These are phyloP conservation scores for Bretziella fagacearum DNA, from an alignment of 2,329 filamentous ascomycete genomes.

Conservation along the genomic window DNA sequence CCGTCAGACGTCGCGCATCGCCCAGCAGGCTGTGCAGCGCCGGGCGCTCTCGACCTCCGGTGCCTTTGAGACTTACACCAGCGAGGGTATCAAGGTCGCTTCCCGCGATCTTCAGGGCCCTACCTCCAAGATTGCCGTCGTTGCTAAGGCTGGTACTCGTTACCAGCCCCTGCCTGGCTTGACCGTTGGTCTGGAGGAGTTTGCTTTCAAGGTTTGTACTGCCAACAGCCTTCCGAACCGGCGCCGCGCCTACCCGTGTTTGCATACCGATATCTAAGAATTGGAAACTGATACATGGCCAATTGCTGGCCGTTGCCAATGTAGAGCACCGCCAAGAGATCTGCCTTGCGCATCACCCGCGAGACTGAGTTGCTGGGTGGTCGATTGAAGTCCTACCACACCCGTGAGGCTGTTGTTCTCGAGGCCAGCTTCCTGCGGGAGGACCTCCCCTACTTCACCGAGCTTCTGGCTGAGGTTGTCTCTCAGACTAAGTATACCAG, in stretches of 20 bases:
- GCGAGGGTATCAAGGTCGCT: slow-evolving; percentile 79
- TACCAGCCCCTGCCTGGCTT: slow-evolving; percentile 83
- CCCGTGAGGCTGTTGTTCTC: slow-evolving; percentile 80
- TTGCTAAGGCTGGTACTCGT: slow-evolving; percentile 86
- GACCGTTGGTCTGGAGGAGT: slow-evolving; percentile 78
- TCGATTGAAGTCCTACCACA: slow-evolving; percentile 73
- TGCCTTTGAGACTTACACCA: slow-evolving; percentile 74
- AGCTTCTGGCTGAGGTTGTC: slow-evolving; percentile 84
- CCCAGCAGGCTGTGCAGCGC: slow-evolving; percentile 30
- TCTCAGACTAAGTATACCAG: slow-evolving; percentile 72
- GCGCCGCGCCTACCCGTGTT: not conserved
- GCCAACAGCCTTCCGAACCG: slow-evolving; percentile 3
- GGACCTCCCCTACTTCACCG: slow-evolving; percentile 93
- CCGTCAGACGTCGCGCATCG: slow-evolving; percentile 39
- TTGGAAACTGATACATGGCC: slow-evolving; percentile 22
- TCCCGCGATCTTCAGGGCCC: slow-evolving; percentile 77
- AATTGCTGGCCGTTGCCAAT: slow-evolving; percentile 25
- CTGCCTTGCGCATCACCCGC: slow-evolving; percentile 79
- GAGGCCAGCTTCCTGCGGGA: slow-evolving; percentile 89
- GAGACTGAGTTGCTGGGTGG: slow-evolving; percentile 91
- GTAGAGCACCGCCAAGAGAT: slow-evolving; percentile 73
- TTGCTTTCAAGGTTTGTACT: slow-evolving; percentile 74
- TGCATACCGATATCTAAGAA: not conserved
- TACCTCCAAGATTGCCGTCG: slow-evolving; percentile 77
- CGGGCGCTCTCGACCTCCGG: slow-evolving; percentile 48